Evolutionary conservation across 441 rosid species (phyloP).

Genomic region (Adansonia gregorii): DNA sequence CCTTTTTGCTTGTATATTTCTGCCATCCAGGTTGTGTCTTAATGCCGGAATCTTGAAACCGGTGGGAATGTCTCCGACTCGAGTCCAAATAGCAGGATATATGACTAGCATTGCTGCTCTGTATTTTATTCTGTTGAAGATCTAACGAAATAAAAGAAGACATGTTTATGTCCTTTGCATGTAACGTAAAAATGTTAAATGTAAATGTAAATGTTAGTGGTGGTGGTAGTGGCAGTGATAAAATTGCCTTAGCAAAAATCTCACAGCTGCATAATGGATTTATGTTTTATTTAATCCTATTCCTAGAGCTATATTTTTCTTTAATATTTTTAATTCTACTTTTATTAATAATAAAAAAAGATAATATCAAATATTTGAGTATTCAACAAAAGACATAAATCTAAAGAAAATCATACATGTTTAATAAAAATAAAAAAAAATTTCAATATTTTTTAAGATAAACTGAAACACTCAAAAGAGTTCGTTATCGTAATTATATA

Average conservation of each 20-base stretch:
- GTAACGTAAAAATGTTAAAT: neutral
- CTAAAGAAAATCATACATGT: too few relatives aligned
- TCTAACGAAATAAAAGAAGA: neutral
- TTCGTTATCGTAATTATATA: too few relatives aligned
- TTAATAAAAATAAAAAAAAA: too few relatives aligned
- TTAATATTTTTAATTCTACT: too few relatives aligned
- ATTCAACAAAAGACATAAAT: too few relatives aligned
- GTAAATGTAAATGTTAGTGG: neutral
- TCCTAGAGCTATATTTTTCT: too few relatives aligned
- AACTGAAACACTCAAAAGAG: too few relatives aligned
- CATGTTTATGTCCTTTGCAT: neutral
- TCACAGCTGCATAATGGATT: neutral
- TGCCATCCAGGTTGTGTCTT: neutral
- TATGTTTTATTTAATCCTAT: neutral
- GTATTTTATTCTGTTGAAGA: neutral
- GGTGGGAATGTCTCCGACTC: neutral
- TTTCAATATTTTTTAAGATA: too few relatives aligned
- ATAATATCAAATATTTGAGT: too few relatives aligned
- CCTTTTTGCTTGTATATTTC: constrained; percentile 29
- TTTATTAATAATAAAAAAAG: too few relatives aligned
- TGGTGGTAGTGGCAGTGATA: neutral
- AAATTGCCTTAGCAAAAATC: constrained; percentile 13
- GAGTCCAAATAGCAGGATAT: neutral
- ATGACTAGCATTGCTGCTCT: constrained; percentile 10
- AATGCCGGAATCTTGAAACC: neutral